Evolutionary conservation across 2,329 filamentous ascomycete genomes (phyloP), one percentile per base, ranked within the genome.

Genomic region (Colletotrichum sp.): DNA sequence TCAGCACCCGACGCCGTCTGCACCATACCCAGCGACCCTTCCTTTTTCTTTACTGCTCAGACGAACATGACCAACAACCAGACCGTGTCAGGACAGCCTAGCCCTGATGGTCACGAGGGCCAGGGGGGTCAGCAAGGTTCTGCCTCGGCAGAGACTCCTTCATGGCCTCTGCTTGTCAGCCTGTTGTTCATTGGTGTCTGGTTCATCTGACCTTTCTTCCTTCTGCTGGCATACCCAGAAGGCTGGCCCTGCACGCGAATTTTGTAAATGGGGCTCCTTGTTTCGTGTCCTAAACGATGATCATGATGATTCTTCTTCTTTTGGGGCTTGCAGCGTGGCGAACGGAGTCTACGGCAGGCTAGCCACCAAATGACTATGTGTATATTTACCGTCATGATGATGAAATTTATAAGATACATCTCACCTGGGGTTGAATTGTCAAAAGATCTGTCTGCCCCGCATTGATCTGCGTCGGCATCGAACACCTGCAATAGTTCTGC

Each of bases 21-120:
- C 78, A 73, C 81, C 13, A 89, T 92, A 21, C 90, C 90, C 1
- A 87, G 89, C 21, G 81, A 86, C 43, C 84, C 81, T 10, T 80
- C 83, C 8, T 89, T 84, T 78, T 92, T 92, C 81, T 92, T 92
- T 78, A 87, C 82, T 55, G 79, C 86, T 55, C 81, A 86, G 34
- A 76, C 82, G 6, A 89, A 89, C 70, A 86, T 86, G 85, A 87
- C 87, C 18, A 83, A 82, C 24, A 89, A 89, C 72, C 89, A 90
- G 81, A 89, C 87, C 0, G 81, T 86, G 2, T 87, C 78, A 26
- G 68, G 60, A 72, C 72, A 43, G 34, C 30, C 69, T 32, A 24
- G 18, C 14, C 28, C 24, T 16, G 36, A 24, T 28, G 10, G 43
- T 36, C 30, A 59, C 36, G 28, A 34, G 26, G 52, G 14, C 14